Conservation (phyloP, 305 asterid species). For the Fraxinus angustifolia region DNA sequence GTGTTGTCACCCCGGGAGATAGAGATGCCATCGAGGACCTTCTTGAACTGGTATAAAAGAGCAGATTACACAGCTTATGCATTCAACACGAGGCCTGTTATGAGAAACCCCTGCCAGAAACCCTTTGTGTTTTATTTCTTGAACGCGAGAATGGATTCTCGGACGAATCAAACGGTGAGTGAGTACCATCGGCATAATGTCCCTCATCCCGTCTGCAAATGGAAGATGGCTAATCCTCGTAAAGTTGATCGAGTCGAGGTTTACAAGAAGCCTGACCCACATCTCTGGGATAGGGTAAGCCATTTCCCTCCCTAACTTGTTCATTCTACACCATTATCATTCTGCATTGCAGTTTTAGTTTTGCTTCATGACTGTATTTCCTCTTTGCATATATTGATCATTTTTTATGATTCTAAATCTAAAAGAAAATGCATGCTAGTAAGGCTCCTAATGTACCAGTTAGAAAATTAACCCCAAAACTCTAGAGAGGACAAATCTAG, state of each 20-base stretch:
- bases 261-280: constrained; percentile 28
- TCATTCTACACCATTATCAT: neutral
- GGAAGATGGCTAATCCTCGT: constrained; percentile 27
- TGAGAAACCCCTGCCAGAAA: constrained; percentile 57
- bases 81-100: constrained; percentile 63
- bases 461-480: too few species aligned
- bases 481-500: too few species aligned
- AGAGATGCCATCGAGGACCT: constrained; percentile 68
- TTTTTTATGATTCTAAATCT: neutral
- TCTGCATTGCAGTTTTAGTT: neutral
- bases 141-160: constrained; percentile 10
- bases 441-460: neutral
- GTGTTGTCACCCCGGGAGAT: constrained; percentile 58
- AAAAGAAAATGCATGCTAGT: neutral
- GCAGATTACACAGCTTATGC: constrained; percentile 59
- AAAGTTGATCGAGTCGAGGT: constrained; percentile 23
- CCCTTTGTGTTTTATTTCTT: constrained; percentile 45
- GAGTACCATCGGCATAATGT: constrained; percentile 16
- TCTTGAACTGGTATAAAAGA: constrained; percentile 62
- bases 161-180: constrained; percentile 5
- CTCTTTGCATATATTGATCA: neutral
- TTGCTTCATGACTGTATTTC: neutral
- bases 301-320: neutral
- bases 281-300: constrained; percentile 29
- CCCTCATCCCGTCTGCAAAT: constrained; percentile 17